These are phyloP conservation scores for Neurospora sp. DNA, from an alignment of 495 filamentous ascomycete genomes.

Conservation along the genomic window DNA sequence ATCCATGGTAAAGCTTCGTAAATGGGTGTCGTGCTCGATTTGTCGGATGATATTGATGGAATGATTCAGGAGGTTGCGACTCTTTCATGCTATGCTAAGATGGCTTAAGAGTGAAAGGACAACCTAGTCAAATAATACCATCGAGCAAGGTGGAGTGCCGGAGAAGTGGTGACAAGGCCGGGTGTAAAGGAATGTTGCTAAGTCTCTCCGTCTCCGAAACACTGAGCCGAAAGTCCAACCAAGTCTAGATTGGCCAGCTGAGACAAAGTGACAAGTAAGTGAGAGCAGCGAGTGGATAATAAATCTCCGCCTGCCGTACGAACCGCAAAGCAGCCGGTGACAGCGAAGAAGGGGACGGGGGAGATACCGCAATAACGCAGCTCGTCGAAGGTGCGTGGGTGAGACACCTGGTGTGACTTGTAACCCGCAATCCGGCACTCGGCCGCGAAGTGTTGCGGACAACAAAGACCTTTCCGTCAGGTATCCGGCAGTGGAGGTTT, in stretches of 20 bases:
- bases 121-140: background rate
- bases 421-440: background rate
- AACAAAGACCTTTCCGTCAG: background rate
- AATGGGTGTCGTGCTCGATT: background rate
- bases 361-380: background rate
- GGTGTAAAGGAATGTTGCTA: background rate
- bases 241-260: background rate
- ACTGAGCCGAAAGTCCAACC: background rate
- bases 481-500: background rate
- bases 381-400: background rate
- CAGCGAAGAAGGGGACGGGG: background rate
- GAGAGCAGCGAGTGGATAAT: background rate
- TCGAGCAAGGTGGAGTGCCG: background rate
- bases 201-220: background rate
- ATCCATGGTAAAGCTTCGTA: slow-evolving; percentile 3
- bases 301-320: slow-evolving; percentile 2
- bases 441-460: background rate
- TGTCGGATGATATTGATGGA: background rate
- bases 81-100: background rate
- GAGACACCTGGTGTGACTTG: background rate
- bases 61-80: background rate
- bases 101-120: background rate
- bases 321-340: background rate
- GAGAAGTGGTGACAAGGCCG: background rate
- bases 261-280: background rate